Evolutionary conservation across 768 basidiomycete species (phyloP), one percentile per base, ranked within the genome.

Genomic region (Sporobolomyces pararoseus): DNA sequence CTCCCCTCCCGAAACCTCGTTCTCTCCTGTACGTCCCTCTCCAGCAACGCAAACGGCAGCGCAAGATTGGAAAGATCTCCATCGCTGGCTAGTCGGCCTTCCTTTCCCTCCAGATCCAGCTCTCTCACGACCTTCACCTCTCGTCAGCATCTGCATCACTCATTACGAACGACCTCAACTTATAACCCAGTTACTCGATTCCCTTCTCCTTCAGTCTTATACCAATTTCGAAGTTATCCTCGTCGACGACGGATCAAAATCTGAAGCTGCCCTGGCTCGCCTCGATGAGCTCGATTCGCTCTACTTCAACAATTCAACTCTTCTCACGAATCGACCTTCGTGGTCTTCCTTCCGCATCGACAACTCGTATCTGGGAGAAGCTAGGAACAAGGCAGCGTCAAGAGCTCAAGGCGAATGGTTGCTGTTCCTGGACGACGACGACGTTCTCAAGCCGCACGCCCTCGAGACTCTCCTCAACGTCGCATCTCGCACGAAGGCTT

Each of bases 401-500:
- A 6, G 16, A 16, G 50, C 73, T 5, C 25, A 39, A 4, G 61
- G 59, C 4, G 29, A 49, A 1, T 74, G 60, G 47, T 53, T 70
- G 7, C 66, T 74, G 58, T 74, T 74, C 66, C 64, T 74, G 42
- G 73, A 74, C 63, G 73, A 74, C 47, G 73, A 74, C 59, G 73
- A 74, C 47, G 73, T 74, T 7, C 66, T 74, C 58, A 74, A 74
- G 53, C 73, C 66, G 1, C 65, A 74, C 54, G 65, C 73, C 19
- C 62, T 74, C 44, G 4, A 29, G 25, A 68, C 65, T n/a, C 68
- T 74, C 49, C 53, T 71, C 47, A 23, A 44, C 1, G 63, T 66
- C 60, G 69, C 69, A 0, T 29, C 4, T 12, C 55, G 54, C 1
- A 71, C 66, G 7, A 50, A 59, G 19, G 63, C 53, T 16, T 9